Percentiles rank a stretch among this genome's conserved stretches.
Conservation (phyloP, 352 stramenopile genomes). For the Globisporangium cederbergense region DNA sequence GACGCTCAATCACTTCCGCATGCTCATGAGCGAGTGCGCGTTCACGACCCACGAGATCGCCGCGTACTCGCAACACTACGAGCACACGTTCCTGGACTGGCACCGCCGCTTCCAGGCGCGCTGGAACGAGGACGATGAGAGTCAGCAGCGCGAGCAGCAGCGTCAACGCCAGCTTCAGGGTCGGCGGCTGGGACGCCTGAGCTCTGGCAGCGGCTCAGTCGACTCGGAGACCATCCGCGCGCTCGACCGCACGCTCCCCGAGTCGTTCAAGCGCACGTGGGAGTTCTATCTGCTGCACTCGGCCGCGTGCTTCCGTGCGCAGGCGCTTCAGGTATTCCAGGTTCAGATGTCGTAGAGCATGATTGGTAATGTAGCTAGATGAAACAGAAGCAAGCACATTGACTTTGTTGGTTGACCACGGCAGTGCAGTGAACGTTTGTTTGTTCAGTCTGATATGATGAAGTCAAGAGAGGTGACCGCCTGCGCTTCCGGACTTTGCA, state of each 20-base stretch:
- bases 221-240: conserved; percentile 9
- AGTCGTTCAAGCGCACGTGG: conserved; percentile 84
- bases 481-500: too few relatives aligned
- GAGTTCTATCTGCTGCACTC: conserved; percentile 89
- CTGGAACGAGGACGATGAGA: conserved; percentile 31
- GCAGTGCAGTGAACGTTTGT: too few relatives aligned
- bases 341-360: conserved; percentile 40
- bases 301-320: conserved; percentile 74
- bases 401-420: too few relatives aligned
- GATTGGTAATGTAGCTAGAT: neutral
- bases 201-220: neutral
- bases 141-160: conserved; percentile 5
- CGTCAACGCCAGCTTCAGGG: conserved; percentile 8
- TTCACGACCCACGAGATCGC: conserved; percentile 66
- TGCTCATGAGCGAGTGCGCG: conserved; percentile 41
- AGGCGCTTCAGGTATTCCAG: conserved; percentile 71
- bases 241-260: conserved; percentile 36
- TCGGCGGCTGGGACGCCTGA: conserved; percentile 13
- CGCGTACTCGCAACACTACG: conserved; percentile 76
- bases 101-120: conserved; percentile 69
- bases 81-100: conserved; percentile 84
- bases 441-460: too few relatives aligned
- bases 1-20: conserved; percentile 46
- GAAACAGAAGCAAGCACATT: neutral
- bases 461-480: too few relatives aligned